Evolutionary conservation across 352 stramenopile species (phyloP).

Genomic region (Pythium brachiatum): DNA sequence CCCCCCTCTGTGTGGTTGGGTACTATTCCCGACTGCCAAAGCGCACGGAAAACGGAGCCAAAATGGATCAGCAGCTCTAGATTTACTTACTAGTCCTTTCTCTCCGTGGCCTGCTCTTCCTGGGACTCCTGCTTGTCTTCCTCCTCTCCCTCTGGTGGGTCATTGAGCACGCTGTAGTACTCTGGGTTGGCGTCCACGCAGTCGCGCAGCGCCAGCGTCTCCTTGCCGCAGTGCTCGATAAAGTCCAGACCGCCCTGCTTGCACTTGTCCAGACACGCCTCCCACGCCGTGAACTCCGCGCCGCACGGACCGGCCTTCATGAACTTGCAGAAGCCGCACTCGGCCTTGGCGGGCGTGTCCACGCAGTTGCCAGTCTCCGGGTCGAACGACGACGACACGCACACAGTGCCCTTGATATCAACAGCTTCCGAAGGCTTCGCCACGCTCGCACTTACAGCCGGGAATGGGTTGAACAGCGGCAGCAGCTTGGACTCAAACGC

Average conservation of each 20-base stretch:
- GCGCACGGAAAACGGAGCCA: not conserved
- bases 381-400: slow-evolving; percentile 67
- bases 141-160: slow-evolving; percentile 42
- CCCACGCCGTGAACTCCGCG: slow-evolving; percentile 76
- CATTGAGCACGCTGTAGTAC: slow-evolving; percentile 85
- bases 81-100: not conserved
- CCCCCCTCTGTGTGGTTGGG: not conserved
- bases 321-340: slow-evolving; percentile 90
- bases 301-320: slow-evolving; percentile 88
- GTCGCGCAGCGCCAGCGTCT: slow-evolving; percentile 77
- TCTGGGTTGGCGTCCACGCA: slow-evolving; percentile 87
- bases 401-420: slow-evolving; percentile 58
- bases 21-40: not conserved
- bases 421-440: slow-evolving; percentile 23
- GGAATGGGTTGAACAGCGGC: slow-evolving; percentile 81
- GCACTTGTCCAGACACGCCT: slow-evolving; percentile 74
- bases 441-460: slow-evolving; percentile 42
- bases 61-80: not conserved
- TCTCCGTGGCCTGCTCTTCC: slow-evolving; percentile 3
- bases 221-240: slow-evolving; percentile 69
- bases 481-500: slow-evolving; percentile 68
- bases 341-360: slow-evolving; percentile 51
- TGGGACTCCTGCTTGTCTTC: slow-evolving; percentile 14
- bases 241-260: slow-evolving; percentile 76
- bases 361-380: slow-evolving; percentile 41